Conservation (phyloP, 371 early-diverging fungal species). For the Phascolomyces articulosus region DNA sequence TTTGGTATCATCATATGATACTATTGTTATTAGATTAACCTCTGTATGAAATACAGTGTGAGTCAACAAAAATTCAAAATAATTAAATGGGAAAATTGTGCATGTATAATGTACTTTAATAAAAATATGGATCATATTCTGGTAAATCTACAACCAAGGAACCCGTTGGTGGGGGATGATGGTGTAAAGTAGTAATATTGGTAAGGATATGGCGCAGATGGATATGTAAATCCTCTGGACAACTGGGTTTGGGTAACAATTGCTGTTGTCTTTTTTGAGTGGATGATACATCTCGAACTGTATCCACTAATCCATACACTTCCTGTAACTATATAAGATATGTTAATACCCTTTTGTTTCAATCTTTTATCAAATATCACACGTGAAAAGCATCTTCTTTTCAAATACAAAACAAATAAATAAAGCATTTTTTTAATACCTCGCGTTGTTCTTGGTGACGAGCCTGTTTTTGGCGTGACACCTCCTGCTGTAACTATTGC, state of each 20-base stretch:
- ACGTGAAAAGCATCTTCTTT: no score
- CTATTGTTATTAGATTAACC: no score
- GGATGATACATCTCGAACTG: slow-evolving; percentile 8
- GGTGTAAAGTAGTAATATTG: slow-evolving; percentile 8
- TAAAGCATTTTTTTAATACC: slow-evolving; percentile 3
- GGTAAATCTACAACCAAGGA: neutral
- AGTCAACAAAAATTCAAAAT: no score
- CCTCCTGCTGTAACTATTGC: slow-evolving; percentile 11
- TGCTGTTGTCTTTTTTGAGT: neutral
- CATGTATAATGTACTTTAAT: no score
- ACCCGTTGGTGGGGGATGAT: neutral
- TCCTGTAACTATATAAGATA: neutral
- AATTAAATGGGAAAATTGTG: no score
- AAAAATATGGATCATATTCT: neutral
- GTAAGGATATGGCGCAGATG: slow-evolving; percentile 3
- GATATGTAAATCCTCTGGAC: neutral
- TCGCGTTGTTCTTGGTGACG: slow-evolving; percentile 1
- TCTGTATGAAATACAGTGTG: no score
- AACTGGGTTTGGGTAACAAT: neutral
- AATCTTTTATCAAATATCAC: no score
- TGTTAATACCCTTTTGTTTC: neutral
- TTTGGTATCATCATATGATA: no score
- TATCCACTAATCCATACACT: slow-evolving; percentile 8
- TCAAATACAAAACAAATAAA: neutral
- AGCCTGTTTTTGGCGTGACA: slow-evolving; percentile 5